phyloP scores from a whole-genome alignment of 208 protist species.

The Acanthamoeba healyi region DNA sequence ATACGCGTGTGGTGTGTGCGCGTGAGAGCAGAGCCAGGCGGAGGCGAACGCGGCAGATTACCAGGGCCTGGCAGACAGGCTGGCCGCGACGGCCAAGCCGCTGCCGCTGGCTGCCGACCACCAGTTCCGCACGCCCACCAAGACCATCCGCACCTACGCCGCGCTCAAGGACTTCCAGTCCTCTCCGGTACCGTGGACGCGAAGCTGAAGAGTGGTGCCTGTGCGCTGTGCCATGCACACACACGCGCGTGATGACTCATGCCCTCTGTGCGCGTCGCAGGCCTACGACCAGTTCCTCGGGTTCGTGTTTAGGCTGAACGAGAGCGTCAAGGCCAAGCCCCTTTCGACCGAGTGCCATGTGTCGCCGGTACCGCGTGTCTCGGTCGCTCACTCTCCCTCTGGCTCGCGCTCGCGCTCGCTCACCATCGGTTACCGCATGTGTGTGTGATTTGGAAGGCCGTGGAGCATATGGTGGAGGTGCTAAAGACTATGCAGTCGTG shows the following conservation, averaged over 20 bases:
- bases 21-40: neutral
- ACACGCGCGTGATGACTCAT: neutral
- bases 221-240: neutral
- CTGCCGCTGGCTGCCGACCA: neutral
- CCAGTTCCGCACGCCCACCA: neutral
- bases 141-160: slow-evolving; percentile 36
- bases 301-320: neutral
- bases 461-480: slow-evolving; percentile 15
- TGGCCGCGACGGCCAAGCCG: neutral
- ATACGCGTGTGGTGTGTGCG: no score
- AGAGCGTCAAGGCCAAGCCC: slow-evolving; percentile 18
- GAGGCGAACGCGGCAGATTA: neutral
- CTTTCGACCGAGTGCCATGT: neutral
- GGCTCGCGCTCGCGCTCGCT: no score
- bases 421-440: no score
- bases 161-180: neutral
- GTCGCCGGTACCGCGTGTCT: neutral
- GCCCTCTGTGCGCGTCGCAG: neutral
- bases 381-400: neutral
- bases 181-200: no score
- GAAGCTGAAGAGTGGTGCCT: neutral
- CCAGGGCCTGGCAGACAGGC: neutral
- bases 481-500: neutral
- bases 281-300: slow-evolving; percentile 28
- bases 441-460: neutral